Evolutionary conservation across 2,329 filamentous ascomycete species (phyloP).

Genomic region (Penicillium sp.): DNA sequence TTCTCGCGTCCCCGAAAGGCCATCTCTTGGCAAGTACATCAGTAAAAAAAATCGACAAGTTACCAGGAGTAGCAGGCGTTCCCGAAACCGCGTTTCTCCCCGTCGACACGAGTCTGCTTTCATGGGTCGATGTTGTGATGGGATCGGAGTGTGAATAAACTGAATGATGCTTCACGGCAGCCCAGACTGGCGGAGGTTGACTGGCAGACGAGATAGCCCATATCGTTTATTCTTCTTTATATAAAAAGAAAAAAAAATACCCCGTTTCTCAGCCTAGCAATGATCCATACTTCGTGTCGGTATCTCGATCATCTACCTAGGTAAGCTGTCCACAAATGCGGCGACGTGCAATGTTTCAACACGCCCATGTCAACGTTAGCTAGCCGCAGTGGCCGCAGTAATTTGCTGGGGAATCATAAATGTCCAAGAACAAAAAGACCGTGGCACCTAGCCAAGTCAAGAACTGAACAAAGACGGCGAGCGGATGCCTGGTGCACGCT

Average conservation of each 20-base stretch:
- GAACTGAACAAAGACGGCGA: neutral
- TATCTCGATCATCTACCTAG: neutral
- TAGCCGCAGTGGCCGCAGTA: neutral
- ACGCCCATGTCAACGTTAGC: neutral
- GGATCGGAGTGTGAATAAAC: neutral
- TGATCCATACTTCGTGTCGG: neutral
- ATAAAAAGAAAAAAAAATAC: neutral
- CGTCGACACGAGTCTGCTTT: neutral
- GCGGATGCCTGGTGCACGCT: neutral
- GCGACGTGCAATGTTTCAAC: too few relatives aligned
- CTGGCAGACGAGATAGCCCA: neutral
- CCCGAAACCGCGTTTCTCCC: neutral
- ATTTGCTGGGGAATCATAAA: neutral
- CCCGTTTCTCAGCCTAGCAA: neutral
- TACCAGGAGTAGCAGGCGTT: neutral
- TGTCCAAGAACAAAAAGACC: neutral
- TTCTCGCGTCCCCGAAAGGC: neutral
- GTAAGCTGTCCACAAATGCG: neutral
- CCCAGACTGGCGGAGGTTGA: neutral
- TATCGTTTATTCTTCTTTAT: neutral
- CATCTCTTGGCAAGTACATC: neutral
- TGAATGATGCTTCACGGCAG: neutral
- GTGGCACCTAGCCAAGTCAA: neutral
- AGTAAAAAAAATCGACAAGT: neutral
- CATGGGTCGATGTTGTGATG: neutral